Evolutionary conservation across 1,139 yeast genomes (phyloP).

Genomic region (Starmera stellimalicola): DNA sequence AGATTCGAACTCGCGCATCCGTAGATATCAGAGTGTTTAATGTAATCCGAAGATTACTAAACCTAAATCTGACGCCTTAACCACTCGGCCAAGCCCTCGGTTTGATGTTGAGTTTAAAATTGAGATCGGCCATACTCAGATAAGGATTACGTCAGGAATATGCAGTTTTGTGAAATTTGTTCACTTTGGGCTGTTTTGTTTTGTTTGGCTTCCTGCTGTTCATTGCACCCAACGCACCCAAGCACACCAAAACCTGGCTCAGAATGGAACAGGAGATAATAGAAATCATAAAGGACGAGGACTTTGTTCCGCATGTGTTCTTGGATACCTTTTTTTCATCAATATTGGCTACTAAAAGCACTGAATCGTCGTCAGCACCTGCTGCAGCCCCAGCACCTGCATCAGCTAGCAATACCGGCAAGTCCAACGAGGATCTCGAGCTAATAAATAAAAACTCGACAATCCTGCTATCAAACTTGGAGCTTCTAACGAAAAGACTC

Average conservation of each 20-base stretch:
- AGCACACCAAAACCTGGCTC: too few relatives aligned
- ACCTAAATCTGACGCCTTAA: conserved; percentile 38
- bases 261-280: too few relatives aligned
- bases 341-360: conserved; percentile 8
- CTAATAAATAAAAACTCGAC: conserved; percentile 28
- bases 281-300: conserved; percentile 40
- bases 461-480: conserved; percentile 45
- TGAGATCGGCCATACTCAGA: not conserved
- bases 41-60: too few relatives aligned
- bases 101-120: not conserved
- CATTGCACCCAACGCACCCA: too few relatives aligned
- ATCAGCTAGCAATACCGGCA: not conserved
- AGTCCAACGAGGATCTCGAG: conserved; percentile 3
- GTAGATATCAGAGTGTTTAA: conserved; percentile 24
- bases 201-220: too few relatives aligned
- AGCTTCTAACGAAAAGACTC: conserved; percentile 50
- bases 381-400: too few relatives aligned
- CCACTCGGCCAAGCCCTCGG: conserved; percentile 36
- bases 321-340: conserved; percentile 34
- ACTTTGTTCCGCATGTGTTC: conserved; percentile 39
- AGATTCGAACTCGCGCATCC: conserved; percentile 30
- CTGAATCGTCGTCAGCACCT: too few relatives aligned
- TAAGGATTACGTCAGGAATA: not conserved
- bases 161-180: too few relatives aligned
- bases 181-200: too few relatives aligned